Base-by-base conservation (phyloP, 2,329 filamentous ascomycete genomes). In the Madurella mycetomatis region DNA sequence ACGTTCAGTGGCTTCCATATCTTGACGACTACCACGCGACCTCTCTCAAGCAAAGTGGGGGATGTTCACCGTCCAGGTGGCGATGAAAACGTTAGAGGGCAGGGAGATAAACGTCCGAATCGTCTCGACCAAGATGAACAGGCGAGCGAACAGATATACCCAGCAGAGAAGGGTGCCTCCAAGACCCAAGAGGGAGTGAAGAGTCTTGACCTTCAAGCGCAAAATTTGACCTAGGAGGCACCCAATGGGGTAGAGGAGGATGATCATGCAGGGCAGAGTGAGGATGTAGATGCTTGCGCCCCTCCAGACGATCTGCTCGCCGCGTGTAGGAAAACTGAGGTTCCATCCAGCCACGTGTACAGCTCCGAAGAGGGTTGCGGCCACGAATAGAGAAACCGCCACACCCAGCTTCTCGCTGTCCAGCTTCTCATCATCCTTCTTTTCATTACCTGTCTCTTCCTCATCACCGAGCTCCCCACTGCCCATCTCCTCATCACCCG, bases 321-420 rank as follows among this genome's bases (percentile, higher is more conserved):
- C 41, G 8, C 18, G 25, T 2, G 49, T 45, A 7, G 49, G 49
- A 41, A 51, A 46, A 16, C 9, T 15, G 25, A 51, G 39, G 18
- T 51, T 51, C 49, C 49, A 51, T 11, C 41, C 49, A 13, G 49
- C 49, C 9, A 51, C 16, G 16, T 51, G 48, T 5, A 51, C 19
- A 5, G 13, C 48, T 9, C 48, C 41, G 16, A 51, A 51, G 40
- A 51, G 44, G 25, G 13, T 37, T 15, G 11, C 34, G 34, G 34
- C 34, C 11, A 37, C 9, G 9, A 37, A 37, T 11, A 37, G 25
- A 37, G 11, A 37, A 37, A 4, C 11, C 34, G 34, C 9, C 4
- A 15, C 13, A 11, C 34, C 34, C 34, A 15, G 13, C 34, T 37
- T 15, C 34, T 25, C 25, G 25, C 7, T 25, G 25, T 11, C 34